Evolutionary conservation across 2,329 filamentous ascomycete species (phyloP).

Genomic region (Bisporella sp.): DNA sequence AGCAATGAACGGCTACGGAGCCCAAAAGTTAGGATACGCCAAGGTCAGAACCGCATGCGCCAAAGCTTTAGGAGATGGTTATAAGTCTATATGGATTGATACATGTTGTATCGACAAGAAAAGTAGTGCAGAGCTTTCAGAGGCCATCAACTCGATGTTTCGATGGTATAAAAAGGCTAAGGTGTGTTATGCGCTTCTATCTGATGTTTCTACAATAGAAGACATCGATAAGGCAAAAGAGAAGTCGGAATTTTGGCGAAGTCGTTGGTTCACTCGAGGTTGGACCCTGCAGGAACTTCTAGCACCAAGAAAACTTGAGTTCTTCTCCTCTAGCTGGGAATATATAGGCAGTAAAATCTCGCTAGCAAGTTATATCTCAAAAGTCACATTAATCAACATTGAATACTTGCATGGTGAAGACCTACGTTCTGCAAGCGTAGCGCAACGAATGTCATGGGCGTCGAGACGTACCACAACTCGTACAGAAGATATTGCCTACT

Average conservation of each 20-base stretch:
- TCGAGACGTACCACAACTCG: slow-evolving; percentile 27
- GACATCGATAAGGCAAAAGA: background rate
- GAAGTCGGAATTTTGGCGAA: background rate
- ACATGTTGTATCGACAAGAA: background rate
- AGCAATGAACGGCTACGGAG: background rate
- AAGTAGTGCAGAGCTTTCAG: background rate
- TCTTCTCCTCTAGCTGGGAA: background rate
- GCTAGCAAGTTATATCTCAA: background rate
- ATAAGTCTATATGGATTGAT: background rate
- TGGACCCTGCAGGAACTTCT: background rate
- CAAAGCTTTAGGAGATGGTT: background rate
- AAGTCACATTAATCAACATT: background rate
- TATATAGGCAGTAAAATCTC: background rate
- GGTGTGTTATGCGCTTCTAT: background rate
- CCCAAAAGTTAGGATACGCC: background rate
- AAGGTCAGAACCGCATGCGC: background rate
- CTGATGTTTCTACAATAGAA: background rate
- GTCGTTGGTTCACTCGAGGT: background rate
- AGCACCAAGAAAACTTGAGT: background rate
- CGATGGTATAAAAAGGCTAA: background rate
- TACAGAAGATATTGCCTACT: slow-evolving; percentile 35
- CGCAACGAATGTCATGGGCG: slow-evolving; percentile 34
- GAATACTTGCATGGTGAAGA: background rate
- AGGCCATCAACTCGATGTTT: too few species aligned
- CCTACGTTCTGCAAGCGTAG: background rate